These are phyloP conservation scores for Astraeus odoratus DNA, from an alignment of 768 basidiomycete genomes.

Conservation along the genomic window DNA sequence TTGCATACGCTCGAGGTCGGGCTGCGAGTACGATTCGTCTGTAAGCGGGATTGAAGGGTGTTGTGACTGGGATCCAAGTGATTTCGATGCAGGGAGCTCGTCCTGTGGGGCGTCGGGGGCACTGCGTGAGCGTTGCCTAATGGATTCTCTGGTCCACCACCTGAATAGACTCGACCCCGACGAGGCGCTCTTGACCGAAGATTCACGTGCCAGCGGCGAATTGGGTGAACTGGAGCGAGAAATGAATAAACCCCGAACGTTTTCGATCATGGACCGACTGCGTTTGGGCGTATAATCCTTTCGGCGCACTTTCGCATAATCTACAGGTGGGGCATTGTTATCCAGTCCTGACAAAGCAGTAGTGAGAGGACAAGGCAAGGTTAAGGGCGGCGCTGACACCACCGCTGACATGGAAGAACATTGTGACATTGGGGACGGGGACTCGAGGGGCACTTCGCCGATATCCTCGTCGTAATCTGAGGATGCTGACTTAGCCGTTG, in stretches of 20 bases:
- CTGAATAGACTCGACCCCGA: constrained; percentile 30
- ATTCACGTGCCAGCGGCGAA: constrained; percentile 21
- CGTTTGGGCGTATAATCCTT: constrained; percentile 32
- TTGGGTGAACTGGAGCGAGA: constrained; percentile 39
- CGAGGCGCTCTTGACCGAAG: constrained; percentile 22
- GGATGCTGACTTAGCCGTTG: constrained; percentile 13
- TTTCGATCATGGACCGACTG: constrained; percentile 51
- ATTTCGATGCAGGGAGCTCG: constrained; percentile 23
- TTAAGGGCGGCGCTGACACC: constrained; percentile 19
- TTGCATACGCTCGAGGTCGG: constrained; percentile 21
- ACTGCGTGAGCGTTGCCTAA: constrained; percentile 48
- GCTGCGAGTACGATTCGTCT: constrained; percentile 25
- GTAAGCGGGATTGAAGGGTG: constrained; percentile 9
- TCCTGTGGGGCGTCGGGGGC: constrained; percentile 38
- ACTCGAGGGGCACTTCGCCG: constrained; percentile 18
- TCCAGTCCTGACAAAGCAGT: constrained; percentile 9
- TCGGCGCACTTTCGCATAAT: constrained; percentile 18
- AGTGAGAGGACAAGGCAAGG: constrained; percentile 10
- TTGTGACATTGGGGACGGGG: constrained; percentile 35
- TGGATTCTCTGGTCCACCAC: constrained; percentile 45
- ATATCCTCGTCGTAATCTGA: constrained; percentile 20
- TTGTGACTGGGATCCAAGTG: constrained; percentile 13
- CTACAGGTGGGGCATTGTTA: constrained; percentile 19
- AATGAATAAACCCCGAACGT: constrained; percentile 54
- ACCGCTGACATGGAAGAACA: constrained; percentile 29